These are phyloP conservation scores for Saccharomyces kudriavzevii DNA, from an alignment of 805 yeast species.

Conservation along the genomic window DNA sequence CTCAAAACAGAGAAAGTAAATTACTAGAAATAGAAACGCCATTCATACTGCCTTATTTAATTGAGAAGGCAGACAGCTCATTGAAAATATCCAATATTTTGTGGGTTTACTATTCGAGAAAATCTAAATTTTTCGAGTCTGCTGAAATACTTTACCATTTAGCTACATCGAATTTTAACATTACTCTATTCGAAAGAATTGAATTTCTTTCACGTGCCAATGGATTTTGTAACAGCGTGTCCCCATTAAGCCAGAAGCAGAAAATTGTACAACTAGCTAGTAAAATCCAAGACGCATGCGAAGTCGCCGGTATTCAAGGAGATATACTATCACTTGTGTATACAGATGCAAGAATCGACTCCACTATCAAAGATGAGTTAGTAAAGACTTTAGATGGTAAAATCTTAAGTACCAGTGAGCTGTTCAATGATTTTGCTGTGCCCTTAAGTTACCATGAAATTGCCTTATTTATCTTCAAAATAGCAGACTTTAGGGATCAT, in stretches of 20 bases:
- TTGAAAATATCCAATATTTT: conserved; percentile 70
- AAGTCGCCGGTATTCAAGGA: conserved; percentile 76
- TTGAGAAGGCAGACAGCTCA: conserved; percentile 54
- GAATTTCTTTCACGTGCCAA: conserved; percentile 87
- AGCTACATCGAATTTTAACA: conserved; percentile 63
- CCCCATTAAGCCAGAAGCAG: conserved; percentile 70
- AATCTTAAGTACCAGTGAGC: conserved; percentile 63
- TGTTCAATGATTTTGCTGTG: conserved; percentile 80
- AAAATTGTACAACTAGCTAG: conserved; percentile 63
- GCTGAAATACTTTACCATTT: conserved; percentile 70
- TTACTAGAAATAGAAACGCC: conserved; percentile 76
- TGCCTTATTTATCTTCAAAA: conserved; percentile 67
- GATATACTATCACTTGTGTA: conserved; percentile 40
- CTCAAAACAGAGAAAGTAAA: conserved; percentile 67
- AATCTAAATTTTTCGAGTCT: conserved; percentile 72
- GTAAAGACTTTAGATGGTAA: conserved; percentile 49
- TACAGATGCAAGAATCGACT: conserved; percentile 40
- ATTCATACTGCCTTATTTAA: conserved; percentile 67
- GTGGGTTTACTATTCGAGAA: conserved; percentile 83
- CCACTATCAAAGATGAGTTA: conserved; percentile 43
- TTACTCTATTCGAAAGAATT: conserved; percentile 64
- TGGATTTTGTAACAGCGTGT: conserved; percentile 81
- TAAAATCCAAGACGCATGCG: conserved; percentile 69
- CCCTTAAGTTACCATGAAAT: conserved; percentile 83
- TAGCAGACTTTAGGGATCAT: conserved; percentile 75